Evolutionary conservation across 2,329 filamentous ascomycete species (phyloP), one percentile per base, ranked within the genome.

Genomic region (Chaetomiaceae sp.): DNA sequence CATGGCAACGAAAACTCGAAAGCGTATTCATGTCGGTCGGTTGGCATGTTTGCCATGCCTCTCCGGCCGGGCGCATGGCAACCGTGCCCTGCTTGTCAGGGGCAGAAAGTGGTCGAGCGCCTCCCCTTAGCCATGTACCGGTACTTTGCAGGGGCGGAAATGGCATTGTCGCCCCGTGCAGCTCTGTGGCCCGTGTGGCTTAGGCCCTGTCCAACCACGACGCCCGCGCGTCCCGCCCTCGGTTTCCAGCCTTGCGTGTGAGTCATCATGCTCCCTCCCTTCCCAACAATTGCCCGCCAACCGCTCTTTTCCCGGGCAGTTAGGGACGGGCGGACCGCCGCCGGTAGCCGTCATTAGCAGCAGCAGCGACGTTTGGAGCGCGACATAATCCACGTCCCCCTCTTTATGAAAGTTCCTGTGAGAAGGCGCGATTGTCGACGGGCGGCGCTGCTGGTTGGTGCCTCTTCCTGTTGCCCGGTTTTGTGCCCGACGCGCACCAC

Each of bases 121-220:
- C 40, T 24, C 27, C n/a, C 15, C 15, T 15, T 12, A 12, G 29
- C 18, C 22, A 56, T 20, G 54, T 55, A 56, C 44, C 42, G 41
- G 51, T 56, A 56, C 54, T 17, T 45, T 6, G 12, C 24, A 12
- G 15, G 39, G 39, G 39, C 29, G 32, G 47, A 33, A 49, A 49
- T 38, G 38, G 40, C 40, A 35, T 24, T 24, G 37, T 36, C 14
- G 45, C 27, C 45, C 45, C 33, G 41, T 51, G 41, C 49, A 51
- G 38, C 29, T 42, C 14, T 50, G 24, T 49, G 50, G 54, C 54
- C 48, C 42, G 54, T 53, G 54, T 56, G 49, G 48, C 51, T 49
- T 41, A 47, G 50, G 42, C 29, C 40, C 36, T 40, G 44, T 45
- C 51, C 47, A 45, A 55, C 49, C 46, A 47, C 37, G 46, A 47